A percentile compares a stretch with the other conserved stretches of the same genome.
These are phyloP conservation scores for Malbranchea cinnamomea DNA, from an alignment of 2,329 filamentous ascomycete species.

Conservation along the genomic window DNA sequence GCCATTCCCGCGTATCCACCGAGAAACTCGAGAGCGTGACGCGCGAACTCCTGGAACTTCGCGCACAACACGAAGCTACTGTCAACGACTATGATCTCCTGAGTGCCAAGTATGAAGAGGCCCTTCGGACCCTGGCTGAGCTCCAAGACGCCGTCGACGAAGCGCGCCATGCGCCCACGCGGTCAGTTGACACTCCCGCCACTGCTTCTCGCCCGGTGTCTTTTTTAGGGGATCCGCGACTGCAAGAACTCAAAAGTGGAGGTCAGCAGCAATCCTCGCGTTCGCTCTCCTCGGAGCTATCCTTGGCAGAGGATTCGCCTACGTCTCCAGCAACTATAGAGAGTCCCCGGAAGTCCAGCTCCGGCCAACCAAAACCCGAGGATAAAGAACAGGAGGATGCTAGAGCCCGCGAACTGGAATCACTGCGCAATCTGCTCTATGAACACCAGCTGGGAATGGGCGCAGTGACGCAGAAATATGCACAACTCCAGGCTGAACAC, in stretches of 20 bases:
- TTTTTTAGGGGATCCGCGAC: constrained; percentile 68
- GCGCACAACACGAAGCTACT: constrained; percentile 77
- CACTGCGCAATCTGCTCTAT: constrained; percentile 51
- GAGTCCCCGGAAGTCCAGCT: constrained; percentile 29
- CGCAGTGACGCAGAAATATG: constrained; percentile 61
- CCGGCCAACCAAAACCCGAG: constrained; percentile 13
- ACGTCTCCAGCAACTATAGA: constrained; percentile 49
- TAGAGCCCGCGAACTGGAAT: constrained; percentile 52
- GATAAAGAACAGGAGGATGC: constrained; percentile 31
- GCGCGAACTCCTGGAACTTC: constrained; percentile 79
- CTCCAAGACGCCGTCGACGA: constrained; percentile 67
- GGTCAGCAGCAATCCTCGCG: constrained; percentile 63
- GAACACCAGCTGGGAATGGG: constrained; percentile 66
- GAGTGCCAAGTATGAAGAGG: constrained; percentile 79
- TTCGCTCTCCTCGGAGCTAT: constrained; percentile 87
- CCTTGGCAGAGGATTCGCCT: constrained; percentile 66
- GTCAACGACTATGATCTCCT: constrained; percentile 68
- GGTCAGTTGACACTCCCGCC: constrained; percentile 26
- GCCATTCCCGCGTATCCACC: constrained; percentile 70
- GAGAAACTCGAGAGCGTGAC: constrained; percentile 87
- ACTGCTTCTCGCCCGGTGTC: constrained; percentile 49
- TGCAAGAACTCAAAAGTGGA: constrained; percentile 55
- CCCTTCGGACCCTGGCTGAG: constrained; percentile 65
- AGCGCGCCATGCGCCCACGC: constrained; percentile 37
- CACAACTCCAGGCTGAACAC: constrained; percentile 69